Conservation (phyloP, 2,329 filamentous ascomycete species). For the Aspergillus aculeatinus region DNA sequence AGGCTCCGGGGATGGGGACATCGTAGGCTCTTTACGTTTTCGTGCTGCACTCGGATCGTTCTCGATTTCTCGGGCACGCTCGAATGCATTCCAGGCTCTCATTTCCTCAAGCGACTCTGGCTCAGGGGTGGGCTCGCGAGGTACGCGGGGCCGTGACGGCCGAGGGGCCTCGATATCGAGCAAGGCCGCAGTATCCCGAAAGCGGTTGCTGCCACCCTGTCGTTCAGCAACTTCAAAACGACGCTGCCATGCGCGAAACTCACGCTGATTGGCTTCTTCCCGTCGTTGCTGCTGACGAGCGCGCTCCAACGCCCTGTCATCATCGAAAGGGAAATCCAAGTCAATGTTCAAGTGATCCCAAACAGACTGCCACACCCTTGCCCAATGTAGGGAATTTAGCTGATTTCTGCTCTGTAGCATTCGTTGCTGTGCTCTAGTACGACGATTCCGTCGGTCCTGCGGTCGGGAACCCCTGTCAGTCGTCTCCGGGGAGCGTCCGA, state of each 20-base stretch:
- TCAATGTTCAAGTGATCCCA: conserved; percentile 77
- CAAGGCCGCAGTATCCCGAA: conserved; percentile 65
- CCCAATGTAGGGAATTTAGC: conserved; percentile 59
- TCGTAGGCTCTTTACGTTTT: conserved; percentile 58
- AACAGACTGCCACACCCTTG: conserved; percentile 84
- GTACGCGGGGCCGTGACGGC: conserved; percentile 41
- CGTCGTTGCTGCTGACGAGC: conserved; percentile 52
- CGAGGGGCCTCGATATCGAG: conserved; percentile 52
- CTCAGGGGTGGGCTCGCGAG: conserved; percentile 49
- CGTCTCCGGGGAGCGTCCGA: conserved; percentile 39
- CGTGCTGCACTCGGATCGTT: conserved; percentile 49
- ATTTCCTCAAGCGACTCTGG: conserved; percentile 77
- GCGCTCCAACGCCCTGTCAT: conserved; percentile 63
- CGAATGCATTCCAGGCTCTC: conserved; percentile 85
- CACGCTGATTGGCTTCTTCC: conserved; percentile 54
- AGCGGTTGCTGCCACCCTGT: conserved; percentile 71
- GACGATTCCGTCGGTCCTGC: conserved; percentile 48
- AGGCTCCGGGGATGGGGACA: conserved; percentile 72
- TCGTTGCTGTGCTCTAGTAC: conserved; percentile 48
- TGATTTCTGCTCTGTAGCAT: conserved; percentile 41
- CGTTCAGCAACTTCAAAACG: conserved; percentile 78
- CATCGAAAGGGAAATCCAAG: conserved; percentile 80
- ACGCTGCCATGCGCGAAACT: conserved; percentile 74
- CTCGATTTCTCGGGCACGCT: conserved; percentile 73
- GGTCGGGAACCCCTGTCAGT: conserved; percentile 30